Base-by-base conservation (phyloP, 495 filamentous ascomycete species). In the Evansstolkia leycettana region DNA sequence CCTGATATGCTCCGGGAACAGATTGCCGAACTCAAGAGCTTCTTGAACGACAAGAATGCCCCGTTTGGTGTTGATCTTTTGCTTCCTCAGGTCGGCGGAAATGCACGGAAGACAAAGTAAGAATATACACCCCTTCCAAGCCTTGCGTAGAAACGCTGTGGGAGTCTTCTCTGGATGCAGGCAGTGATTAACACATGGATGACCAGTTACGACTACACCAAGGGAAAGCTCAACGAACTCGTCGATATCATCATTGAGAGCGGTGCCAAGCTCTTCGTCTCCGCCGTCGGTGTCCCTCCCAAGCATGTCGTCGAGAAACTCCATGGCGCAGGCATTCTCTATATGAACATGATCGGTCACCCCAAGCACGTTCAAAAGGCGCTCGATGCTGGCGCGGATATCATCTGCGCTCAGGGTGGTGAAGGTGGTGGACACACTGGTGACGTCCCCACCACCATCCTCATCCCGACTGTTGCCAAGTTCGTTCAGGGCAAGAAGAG, bases 311-410 rank as follows among this genome's bases (percentile, higher is more conserved):
- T 98, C 41, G 84, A 96, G 31, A 77, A 69, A 43, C 76, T 98
- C 23, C 90, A 98, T 73, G 72, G 75, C 43, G 67, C 74, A 51
- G 88, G 88, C 36, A 71, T 98, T 41, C 70, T 93, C 36, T 94
- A 89, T 75, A 98, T 98, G 90, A 98, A 98, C 77, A 98, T 98
- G 90, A 92, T 98, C 57, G 90, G 89, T 38, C 90, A 96, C 73
- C 92, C 92, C 44, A 98, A 98, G 75, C 90, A 98, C 66, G 88
- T 94, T 32, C 70, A 79, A 55, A 96, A 95, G 72, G 82, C 81
- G 55, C 69, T 98, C 37, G 89, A 84, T 13, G 72, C 84, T 33
- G 90, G 90, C 47, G 79, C 71, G 41, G 86, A 94, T 57, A 79
- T 93, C 43, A 93, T 94, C 60, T 93, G 86, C 61, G 86, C 86